A percentile compares a stretch with the other conserved stretches of the same genome.
phyloP scores from a whole-genome alignment of 345 rosid species.

The Euphorbia lathyris region DNA sequence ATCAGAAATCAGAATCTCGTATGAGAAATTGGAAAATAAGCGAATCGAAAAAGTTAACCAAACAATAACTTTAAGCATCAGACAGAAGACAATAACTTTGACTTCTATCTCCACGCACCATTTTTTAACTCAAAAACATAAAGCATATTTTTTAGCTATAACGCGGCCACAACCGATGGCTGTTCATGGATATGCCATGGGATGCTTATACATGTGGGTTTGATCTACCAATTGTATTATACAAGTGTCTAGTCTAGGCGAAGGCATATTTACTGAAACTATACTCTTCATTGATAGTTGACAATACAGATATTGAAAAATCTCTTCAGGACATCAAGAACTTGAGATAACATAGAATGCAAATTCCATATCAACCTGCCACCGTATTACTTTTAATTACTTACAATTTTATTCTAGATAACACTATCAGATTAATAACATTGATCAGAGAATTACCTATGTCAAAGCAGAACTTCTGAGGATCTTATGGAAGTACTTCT shows the following conservation, averaged over 20 bases:
- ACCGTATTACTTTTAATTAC: too few species aligned
- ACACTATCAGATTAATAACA: too few species aligned
- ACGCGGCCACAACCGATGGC: background rate
- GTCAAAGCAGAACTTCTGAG: too few species aligned
- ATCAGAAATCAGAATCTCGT: background rate
- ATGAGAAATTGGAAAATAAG: background rate
- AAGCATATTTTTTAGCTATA: background rate
- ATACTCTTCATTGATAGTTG: background rate
- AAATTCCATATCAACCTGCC: background rate
- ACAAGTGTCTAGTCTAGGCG: too few species aligned
- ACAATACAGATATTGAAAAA: background rate
- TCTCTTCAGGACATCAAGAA: background rate
- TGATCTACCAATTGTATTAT: background rate
- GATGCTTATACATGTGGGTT: background rate
- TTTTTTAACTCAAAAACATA: too few species aligned
- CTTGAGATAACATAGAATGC: background rate
- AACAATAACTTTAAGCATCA: background rate
- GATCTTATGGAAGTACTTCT: background rate
- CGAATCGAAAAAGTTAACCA: background rate
- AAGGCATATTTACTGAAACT: background rate
- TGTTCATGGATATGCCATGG: background rate
- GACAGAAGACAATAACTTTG: background rate
- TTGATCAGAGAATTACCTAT: too few species aligned
- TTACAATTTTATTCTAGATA: too few species aligned
- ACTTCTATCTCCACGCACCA: too few species aligned